Evolutionary conservation across 768 basidiomycete genomes (phyloP).

Genomic region (Auriculariales sp.): DNA sequence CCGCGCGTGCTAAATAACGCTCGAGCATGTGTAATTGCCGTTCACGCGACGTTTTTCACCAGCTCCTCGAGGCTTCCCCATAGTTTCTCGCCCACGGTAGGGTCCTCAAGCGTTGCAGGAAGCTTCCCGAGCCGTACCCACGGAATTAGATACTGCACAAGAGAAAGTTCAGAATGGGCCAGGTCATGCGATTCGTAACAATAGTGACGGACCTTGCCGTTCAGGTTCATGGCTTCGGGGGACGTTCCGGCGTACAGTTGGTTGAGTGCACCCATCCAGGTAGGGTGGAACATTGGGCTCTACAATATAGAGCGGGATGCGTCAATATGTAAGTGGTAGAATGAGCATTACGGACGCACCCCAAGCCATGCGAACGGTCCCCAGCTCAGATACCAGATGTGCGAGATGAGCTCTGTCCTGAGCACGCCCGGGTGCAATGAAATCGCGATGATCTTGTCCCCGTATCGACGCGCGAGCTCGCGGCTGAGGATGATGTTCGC

Average conservation of each 20-base stretch:
- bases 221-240: slow-evolving; percentile 20
- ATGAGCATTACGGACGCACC: not conserved
- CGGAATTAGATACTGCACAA: slow-evolving; percentile 14
- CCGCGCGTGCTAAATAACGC: too few relatives aligned
- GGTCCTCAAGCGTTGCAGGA: slow-evolving; percentile 10
- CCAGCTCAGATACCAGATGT: not conserved
- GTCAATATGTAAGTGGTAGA: not conserved
- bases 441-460: slow-evolving; percentile 29
- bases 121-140: slow-evolving; percentile 14
- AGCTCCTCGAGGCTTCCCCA: slow-evolving; percentile 19
- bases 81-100: slow-evolving; percentile 13
- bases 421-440: slow-evolving; percentile 16
- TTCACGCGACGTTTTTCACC: slow-evolving; percentile 9
- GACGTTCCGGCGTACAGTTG: slow-evolving; percentile 30
- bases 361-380: not conserved
- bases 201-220: slow-evolving; percentile 25
- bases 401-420: not conserved
- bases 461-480: slow-evolving; percentile 33
- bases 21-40: too few relatives aligned
- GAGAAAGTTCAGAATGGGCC: not conserved
- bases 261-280: slow-evolving; percentile 25
- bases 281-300: slow-evolving; percentile 16
- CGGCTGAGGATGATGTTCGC: slow-evolving; percentile 28
- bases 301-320: slow-evolving; percentile 2
- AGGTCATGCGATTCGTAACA: not conserved